Conservation (phyloP, 2,329 filamentous ascomycete genomes). For the Davidsoniella eucalypti region DNA sequence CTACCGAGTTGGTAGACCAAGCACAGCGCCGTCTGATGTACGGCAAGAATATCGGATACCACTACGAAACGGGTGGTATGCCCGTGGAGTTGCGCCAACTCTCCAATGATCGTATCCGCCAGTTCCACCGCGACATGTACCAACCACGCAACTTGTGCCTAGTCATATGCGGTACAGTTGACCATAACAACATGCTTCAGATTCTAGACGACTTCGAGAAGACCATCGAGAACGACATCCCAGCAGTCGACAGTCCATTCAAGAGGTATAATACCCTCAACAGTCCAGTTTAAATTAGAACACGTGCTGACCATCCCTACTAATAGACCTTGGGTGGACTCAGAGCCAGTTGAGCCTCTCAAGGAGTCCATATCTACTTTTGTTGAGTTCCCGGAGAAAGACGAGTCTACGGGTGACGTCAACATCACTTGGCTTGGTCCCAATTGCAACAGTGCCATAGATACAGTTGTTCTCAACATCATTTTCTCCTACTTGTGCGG, state of each 20-base stretch:
- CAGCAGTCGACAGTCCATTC: constrained; percentile 58
- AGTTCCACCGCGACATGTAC: constrained; percentile 93
- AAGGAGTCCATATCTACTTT: constrained; percentile 57
- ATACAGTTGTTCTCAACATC: constrained; percentile 59
- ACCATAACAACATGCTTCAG: constrained; percentile 62
- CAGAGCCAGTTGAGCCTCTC: constrained; percentile 57
- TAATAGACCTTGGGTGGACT: constrained; percentile 67
- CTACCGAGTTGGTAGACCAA: constrained; percentile 75
- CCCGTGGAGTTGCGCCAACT: constrained; percentile 78
- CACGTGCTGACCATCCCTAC: background rate
- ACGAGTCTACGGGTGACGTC: constrained; percentile 84
- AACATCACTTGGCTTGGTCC: constrained; percentile 78
- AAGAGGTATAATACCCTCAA: constrained; percentile 31
- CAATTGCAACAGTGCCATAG: constrained; percentile 51
- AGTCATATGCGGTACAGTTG: constrained; percentile 79
- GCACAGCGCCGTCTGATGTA: constrained; percentile 67
- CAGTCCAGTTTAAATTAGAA: background rate
- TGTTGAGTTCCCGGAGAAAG: constrained; percentile 88
- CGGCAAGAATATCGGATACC: constrained; percentile 76
- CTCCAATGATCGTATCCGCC: constrained; percentile 78
- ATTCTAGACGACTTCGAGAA: constrained; percentile 81
- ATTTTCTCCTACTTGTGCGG: constrained; percentile 77
- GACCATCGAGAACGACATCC: constrained; percentile 68
- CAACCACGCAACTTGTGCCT: constrained; percentile 90
- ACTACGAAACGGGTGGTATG: constrained; percentile 97